phyloP scores from a whole-genome alignment of 73 alveolate species.

The Effrenium voratum region DNA sequence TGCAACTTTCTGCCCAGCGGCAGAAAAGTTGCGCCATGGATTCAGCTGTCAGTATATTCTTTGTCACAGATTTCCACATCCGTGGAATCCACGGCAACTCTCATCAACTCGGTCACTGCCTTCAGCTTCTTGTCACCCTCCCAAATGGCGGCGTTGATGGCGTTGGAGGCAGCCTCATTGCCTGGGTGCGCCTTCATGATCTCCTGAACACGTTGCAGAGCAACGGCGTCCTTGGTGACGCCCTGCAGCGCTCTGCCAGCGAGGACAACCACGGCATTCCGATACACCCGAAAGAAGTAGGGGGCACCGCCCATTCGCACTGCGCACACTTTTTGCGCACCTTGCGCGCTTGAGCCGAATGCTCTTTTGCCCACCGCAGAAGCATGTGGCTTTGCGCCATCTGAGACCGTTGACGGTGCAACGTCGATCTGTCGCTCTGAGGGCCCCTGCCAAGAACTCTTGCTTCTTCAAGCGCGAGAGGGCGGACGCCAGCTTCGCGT shows the following conservation, averaged over 20 bases:
- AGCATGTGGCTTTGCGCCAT: too few relatives aligned
- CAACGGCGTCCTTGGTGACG: neutral
- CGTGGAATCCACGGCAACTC: neutral
- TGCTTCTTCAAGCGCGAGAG: conserved; percentile 61
- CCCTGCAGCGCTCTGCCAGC: neutral
- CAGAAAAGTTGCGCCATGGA: too few relatives aligned
- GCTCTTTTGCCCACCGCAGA: neutral
- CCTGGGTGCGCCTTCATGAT: neutral
- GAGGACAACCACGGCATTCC: neutral
- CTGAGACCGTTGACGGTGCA: too few relatives aligned
- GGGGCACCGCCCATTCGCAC: too few relatives aligned
- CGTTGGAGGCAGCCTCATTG: neutral
- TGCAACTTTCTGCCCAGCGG: too few relatives aligned
- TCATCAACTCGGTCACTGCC: too few relatives aligned
- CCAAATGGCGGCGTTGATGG: too few relatives aligned
- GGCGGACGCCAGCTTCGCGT: conserved; percentile 43
- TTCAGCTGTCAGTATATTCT: too few relatives aligned
- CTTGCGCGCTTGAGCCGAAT: too few relatives aligned
- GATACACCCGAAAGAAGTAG: neutral
- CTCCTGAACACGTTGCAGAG: neutral
- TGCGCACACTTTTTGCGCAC: too few relatives aligned
- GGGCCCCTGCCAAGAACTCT: conserved; percentile 41
- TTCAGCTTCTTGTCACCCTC: too few relatives aligned
- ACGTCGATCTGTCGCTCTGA: neutral
- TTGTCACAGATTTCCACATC: too few relatives aligned